Evolutionary conservation across 495 filamentous ascomycete genomes (phyloP), one percentile per base, ranked within the genome.

Genomic region (Hapsidospora chrysogenum): DNA sequence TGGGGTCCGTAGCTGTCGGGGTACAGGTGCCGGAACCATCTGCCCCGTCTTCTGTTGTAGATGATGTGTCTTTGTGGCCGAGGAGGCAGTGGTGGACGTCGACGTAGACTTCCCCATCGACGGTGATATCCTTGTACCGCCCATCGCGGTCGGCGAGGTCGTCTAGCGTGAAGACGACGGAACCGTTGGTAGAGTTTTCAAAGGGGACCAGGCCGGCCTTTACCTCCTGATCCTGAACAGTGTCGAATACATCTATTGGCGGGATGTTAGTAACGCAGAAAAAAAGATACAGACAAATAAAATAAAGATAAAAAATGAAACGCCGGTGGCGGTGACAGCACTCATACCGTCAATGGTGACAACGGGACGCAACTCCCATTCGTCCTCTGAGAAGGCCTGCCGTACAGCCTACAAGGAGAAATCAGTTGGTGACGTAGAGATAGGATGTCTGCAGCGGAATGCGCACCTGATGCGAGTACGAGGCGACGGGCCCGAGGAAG

Each of bases 121-220:
- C 78, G 35, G 60, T 53, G 17, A 89, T 66, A 45, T 81, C 71
- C 13, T 62, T 61, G 49, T 74, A 81, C 19, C 48, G 44, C 36
- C 49, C 45, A 17, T 58, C 51, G 22, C 78, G 66, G 55, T 92
- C 85, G 41, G 82, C 81, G 36, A 97, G 67, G 35, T 85, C 71
- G 52, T 94, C 86, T 6, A 97, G 70, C 0, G 85, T 93, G 50
- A 76, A 72, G 17, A 87, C 72, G 27, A 97, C 92, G 29, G 76
- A 74, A 41, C 89, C 89, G 56, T 95, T 92, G 43, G 85, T 85
- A 8, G 78, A 86, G 57, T 97, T 97, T 55, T 97, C 89, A 58
- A 92, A 86, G 19, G 89, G 89, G 11, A 95, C 81, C 3, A 97
- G 80, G 40, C 85, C 87, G 46, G 72, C 78, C 39, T 63, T 53